Percentiles rank a stretch among this genome's conserved stretches.
These are phyloP conservation scores for Juncus inflexus DNA, from an alignment of 176 grass and related monocot genomes.

Conservation along the genomic window DNA sequence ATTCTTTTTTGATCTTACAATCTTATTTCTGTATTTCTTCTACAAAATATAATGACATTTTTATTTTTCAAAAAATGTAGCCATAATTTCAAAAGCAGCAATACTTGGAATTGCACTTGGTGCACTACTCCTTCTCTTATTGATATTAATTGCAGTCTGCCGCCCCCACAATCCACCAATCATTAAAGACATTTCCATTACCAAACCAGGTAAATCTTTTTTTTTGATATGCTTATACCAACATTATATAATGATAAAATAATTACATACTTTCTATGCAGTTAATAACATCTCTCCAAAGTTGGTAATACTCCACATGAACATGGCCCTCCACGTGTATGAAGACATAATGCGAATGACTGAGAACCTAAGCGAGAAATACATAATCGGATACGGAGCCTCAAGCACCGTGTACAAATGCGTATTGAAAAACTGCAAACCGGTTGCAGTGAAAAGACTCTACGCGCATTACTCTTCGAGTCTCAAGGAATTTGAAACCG, in stretches of 20 bases:
- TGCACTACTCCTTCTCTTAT: slow-evolving; percentile 57
- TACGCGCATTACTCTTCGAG: slow-evolving; percentile 73
- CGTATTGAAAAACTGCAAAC: slow-evolving; percentile 73
- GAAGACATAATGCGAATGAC: slow-evolving; percentile 97
- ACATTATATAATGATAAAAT: no score
- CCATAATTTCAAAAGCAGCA: slow-evolving; percentile 51
- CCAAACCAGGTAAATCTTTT: slow-evolving; percentile 89
- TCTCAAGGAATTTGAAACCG: slow-evolving; percentile 86
- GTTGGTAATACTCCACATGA: slow-evolving; percentile 94
- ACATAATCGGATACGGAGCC: slow-evolving; percentile 88
- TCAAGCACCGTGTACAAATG: slow-evolving; percentile 94
- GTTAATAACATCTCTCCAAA: slow-evolving; percentile 62
- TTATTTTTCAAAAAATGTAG: slow-evolving; percentile 28
- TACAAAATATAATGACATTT: slow-evolving; percentile 2
- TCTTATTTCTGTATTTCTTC: slow-evolving; percentile 16
- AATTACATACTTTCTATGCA: no score
- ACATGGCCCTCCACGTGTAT: slow-evolving; percentile 89
- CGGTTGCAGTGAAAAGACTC: slow-evolving; percentile 79
- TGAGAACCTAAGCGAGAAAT: slow-evolving; percentile 88
- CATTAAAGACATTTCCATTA: slow-evolving; percentile 49
- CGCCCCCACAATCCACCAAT: slow-evolving; percentile 45
- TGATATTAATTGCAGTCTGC: slow-evolving; percentile 55
- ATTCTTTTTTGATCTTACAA: slow-evolving; percentile 8
- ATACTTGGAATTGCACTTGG: slow-evolving; percentile 60
- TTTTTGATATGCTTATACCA: no score